Evolutionary conservation across 192 early-diverging fungal species (phyloP).

Genomic region (Backusella luteola): DNA sequence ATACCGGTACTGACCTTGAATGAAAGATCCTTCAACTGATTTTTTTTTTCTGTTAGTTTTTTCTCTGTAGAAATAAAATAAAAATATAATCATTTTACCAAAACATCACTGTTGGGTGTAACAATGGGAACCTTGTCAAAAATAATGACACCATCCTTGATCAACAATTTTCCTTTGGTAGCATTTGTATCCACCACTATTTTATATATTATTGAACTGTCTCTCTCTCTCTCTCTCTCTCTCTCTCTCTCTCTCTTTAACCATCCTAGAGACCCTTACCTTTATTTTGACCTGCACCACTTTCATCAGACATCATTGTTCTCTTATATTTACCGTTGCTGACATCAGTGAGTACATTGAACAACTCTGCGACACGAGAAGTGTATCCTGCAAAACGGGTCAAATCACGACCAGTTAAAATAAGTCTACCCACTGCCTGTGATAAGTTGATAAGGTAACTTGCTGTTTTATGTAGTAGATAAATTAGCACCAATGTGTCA

Average conservation of each 20-base stretch:
- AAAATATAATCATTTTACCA: conserved; percentile 26
- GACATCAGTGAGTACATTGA: conserved; percentile 57
- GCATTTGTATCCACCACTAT: conserved; percentile 44
- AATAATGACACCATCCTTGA: conserved; percentile 53
- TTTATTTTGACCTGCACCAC: conserved; percentile 32
- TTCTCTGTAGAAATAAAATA: background rate
- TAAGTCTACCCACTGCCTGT: conserved; percentile 60
- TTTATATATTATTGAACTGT: conserved; percentile 6
- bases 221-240: too few relatives aligned
- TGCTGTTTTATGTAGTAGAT: conserved; percentile 27
- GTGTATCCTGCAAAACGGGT: conserved; percentile 65
- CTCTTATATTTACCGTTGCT: conserved; percentile 52
- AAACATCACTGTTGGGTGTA: conserved; percentile 68
- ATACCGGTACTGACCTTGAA: conserved; percentile 73
- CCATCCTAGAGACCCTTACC: conserved; percentile 12
- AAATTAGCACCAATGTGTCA: background rate
- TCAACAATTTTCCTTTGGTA: conserved; percentile 51
- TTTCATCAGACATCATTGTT: conserved; percentile 47
- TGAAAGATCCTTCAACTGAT: conserved; percentile 59
- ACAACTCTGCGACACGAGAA: conserved; percentile 57
- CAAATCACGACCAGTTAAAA: conserved; percentile 63
- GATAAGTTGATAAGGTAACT: conserved; percentile 64
- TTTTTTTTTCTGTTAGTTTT: background rate
- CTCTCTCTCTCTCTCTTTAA: too few relatives aligned
- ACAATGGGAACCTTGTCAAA: conserved; percentile 79